Conservation (phyloP, 2,329 filamentous ascomycete species). For the Grosmannia huntii region DNA sequence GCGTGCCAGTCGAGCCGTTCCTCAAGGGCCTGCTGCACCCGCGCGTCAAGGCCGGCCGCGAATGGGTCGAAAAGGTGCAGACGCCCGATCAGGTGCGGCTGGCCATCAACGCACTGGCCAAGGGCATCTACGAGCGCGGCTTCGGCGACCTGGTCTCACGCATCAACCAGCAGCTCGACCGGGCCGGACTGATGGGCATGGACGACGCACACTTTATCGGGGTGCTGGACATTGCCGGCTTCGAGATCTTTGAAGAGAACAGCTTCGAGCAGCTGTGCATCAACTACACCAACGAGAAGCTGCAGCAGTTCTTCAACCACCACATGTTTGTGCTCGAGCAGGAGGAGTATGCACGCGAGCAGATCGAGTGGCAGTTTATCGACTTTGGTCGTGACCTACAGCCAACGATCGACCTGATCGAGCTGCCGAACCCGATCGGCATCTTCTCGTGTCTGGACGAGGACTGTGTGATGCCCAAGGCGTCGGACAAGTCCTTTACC, state of each 20-base stretch:
- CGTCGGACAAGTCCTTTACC: slow-evolving; percentile 91
- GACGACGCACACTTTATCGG: slow-evolving; percentile 95
- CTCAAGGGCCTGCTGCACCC: slow-evolving; percentile 82
- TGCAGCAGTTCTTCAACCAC: slow-evolving; percentile 99
- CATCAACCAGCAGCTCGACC: slow-evolving; percentile 85
- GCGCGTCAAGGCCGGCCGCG: slow-evolving; percentile 84
- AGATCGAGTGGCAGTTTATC: slow-evolving; percentile 99
- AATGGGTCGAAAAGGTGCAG: slow-evolving; percentile 98
- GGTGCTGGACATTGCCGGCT: slow-evolving; percentile 95
- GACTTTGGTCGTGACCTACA: slow-evolving; percentile 96
- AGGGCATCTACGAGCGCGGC: slow-evolving; percentile 93
- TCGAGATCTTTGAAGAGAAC: slow-evolving; percentile 97
- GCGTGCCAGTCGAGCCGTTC: slow-evolving; percentile 74
- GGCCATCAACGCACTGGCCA: slow-evolving; percentile 78
- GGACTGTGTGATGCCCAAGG: slow-evolving; percentile 97
- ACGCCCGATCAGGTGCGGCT: slow-evolving; percentile 92
- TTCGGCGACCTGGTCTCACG: slow-evolving; percentile 86
- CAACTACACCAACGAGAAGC: slow-evolving; percentile 98
- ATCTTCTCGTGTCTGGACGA: slow-evolving; percentile 98
- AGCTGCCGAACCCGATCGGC: slow-evolving; percentile 90
- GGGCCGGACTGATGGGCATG: slow-evolving; percentile 63
- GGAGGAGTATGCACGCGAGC: slow-evolving; percentile 92
- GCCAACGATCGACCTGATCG: slow-evolving; percentile 94
- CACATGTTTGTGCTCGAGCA: slow-evolving; percentile 99
- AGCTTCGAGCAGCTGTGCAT: slow-evolving; percentile 99